These are phyloP conservation scores for Colletotrichum chrysophilum DNA, from an alignment of 2,329 filamentous ascomycete species.

Conservation along the genomic window DNA sequence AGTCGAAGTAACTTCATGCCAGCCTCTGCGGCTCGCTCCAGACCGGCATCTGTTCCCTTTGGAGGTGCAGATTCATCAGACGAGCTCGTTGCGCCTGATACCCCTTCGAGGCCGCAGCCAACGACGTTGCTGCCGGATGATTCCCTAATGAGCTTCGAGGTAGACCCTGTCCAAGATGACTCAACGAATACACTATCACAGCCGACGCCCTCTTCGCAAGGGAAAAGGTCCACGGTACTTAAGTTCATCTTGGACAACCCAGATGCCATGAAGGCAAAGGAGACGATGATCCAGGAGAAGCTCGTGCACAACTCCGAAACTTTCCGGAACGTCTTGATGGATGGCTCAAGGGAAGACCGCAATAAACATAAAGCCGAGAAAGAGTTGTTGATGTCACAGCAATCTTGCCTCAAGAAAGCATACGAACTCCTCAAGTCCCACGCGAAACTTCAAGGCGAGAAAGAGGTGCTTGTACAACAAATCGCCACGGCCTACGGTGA, in stretches of 20 bases:
- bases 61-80: background rate
- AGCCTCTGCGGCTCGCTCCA: background rate
- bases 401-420: conserved; percentile 47
- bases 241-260: conserved; percentile 33
- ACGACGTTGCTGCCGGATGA: background rate
- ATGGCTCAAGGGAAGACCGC: conserved; percentile 51
- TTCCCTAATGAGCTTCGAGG: background rate
- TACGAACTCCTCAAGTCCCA: conserved; percentile 47
- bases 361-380: conserved; percentile 55
- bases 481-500: conserved; percentile 57
- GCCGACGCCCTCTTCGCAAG: conserved; percentile 8
- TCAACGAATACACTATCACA: background rate
- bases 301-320: conserved; percentile 53
- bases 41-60: conserved; percentile 23
- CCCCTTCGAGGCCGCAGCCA: conserved; percentile 4
- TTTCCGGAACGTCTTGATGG: conserved; percentile 52
- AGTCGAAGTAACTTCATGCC: conserved; percentile 29
- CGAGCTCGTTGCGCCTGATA: conserved; percentile 19
- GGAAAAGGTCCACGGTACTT: background rate
- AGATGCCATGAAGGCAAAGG: conserved; percentile 37
- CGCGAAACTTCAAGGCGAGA: conserved; percentile 44
- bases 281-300: conserved; percentile 42
- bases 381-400: conserved; percentile 50
- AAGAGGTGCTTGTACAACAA: conserved; percentile 49
- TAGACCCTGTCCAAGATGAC: background rate